Evolutionary conservation across 192 early-diverging fungal genomes (phyloP).

Genomic region (Funneliformis mosseae): DNA sequence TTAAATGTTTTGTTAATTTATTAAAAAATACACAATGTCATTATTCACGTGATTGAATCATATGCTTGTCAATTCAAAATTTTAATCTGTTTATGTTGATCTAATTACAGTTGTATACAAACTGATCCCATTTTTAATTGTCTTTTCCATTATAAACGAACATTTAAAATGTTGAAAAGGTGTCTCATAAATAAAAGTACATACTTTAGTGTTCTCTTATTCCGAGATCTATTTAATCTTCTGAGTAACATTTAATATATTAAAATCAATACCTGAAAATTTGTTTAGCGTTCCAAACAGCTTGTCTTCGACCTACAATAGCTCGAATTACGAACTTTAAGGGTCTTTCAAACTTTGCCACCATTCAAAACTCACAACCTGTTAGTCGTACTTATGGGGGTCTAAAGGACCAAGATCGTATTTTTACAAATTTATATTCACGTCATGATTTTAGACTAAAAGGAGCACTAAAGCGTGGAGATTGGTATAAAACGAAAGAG

Average conservation of each 20-base stretch:
- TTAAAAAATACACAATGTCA: no score
- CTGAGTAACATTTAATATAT: background rate
- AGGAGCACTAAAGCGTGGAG: slow-evolving; percentile 92
- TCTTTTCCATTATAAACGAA: background rate
- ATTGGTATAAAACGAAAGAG: slow-evolving; percentile 99
- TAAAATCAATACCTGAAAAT: background rate
- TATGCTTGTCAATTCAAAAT: no score
- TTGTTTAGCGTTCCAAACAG: background rate
- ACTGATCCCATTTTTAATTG: background rate
- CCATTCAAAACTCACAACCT: slow-evolving; percentile 36
- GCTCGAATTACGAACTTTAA: background rate
- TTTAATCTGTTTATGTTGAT: no score
- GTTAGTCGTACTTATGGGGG: slow-evolving; percentile 61
- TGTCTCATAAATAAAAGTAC: background rate
- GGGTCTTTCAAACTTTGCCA: slow-evolving; percentile 17
- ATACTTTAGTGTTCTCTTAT: background rate
- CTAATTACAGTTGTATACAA: no score
- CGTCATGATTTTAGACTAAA: slow-evolving; percentile 88
- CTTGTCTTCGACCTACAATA: background rate
- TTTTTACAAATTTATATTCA: slow-evolving; percentile 97
- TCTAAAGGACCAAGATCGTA: slow-evolving; percentile 91
- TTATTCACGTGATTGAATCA: no score
- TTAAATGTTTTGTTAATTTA: no score
- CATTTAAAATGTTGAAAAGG: background rate
- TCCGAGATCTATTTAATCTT: background rate